Evolutionary conservation across 164 flowering plant genomes (phyloP).

Genomic region (Protea cynaroides): DNA sequence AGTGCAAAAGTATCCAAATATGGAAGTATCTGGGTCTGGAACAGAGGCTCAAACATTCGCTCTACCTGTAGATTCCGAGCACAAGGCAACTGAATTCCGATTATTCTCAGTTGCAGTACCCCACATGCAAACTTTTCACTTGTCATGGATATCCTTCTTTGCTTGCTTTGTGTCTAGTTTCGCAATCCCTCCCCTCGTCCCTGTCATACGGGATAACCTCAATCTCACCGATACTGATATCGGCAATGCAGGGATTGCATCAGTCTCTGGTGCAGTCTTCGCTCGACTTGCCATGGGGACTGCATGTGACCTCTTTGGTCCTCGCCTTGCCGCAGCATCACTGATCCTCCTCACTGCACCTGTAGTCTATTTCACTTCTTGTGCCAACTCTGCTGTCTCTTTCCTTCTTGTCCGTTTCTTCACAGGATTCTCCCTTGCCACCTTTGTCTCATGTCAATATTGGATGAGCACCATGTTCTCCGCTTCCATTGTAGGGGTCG

Average conservation of each 20-base stretch:
- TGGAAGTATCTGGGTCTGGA: constrained; percentile 14
- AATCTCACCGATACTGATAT: constrained; percentile 70
- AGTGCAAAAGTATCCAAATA: constrained; percentile 1
- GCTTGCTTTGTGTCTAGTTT: constrained; percentile 78
- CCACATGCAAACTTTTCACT: constrained; percentile 83
- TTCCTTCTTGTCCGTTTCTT: constrained; percentile 72
- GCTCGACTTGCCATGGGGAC: constrained; percentile 79
- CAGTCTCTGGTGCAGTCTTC: constrained; percentile 78
- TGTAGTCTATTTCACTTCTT: constrained; percentile 52
- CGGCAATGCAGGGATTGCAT: constrained; percentile 80
- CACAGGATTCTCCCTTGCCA: constrained; percentile 78
- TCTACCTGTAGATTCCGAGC: constrained; percentile 76
- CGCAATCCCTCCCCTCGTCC: constrained; percentile 77
- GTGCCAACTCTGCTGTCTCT: constrained; percentile 30
- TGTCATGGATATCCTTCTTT: constrained; percentile 84
- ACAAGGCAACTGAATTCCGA: constrained; percentile 58
- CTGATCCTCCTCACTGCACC: constrained; percentile 67
- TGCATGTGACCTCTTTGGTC: constrained; percentile 78
- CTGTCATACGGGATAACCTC: constrained; percentile 76
- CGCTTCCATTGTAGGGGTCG: constrained; percentile 51
- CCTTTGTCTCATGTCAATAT: constrained; percentile 80
- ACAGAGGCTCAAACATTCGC: constrained; percentile 29
- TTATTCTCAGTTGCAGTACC: constrained; percentile 50
- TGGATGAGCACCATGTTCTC: constrained; percentile 97
- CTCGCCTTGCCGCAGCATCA: constrained; percentile 69